Conservation (phyloP, 2,329 filamentous ascomycete genomes). For the Xylaria sp. region DNA sequence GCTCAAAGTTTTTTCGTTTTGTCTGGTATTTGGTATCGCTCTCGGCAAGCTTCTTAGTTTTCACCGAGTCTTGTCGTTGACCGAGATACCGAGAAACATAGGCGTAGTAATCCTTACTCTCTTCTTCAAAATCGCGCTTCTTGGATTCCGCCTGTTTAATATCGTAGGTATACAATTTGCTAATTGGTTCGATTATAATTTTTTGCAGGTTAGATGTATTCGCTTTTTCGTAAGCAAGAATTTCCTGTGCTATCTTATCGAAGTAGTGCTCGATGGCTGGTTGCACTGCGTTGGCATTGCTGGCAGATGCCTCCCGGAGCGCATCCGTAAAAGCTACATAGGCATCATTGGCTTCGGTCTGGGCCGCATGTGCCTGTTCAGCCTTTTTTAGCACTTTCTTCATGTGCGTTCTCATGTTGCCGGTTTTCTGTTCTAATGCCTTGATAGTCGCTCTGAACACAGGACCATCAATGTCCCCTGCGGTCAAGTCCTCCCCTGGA, state of each 20-base stretch:
- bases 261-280: slow-evolving; percentile 98
- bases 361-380: slow-evolving; percentile 85
- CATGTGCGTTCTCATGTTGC: slow-evolving; percentile 92
- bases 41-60: slow-evolving; percentile 95
- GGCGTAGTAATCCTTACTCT: slow-evolving; percentile 97
- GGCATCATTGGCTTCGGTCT: slow-evolving; percentile 86
- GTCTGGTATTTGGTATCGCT: slow-evolving; percentile 96
- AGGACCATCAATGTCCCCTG: slow-evolving; percentile 85
- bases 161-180: slow-evolving; percentile 90
- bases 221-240: slow-evolving; percentile 84
- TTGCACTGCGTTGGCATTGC: slow-evolving; percentile 96
- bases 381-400: slow-evolving; percentile 95
- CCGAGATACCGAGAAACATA: slow-evolving; percentile 97
- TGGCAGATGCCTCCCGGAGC: slow-evolving; percentile 85
- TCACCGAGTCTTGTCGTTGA: slow-evolving; percentile 92
- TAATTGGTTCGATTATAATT: slow-evolving; percentile 93
- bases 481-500: slow-evolving; percentile 84
- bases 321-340: slow-evolving; percentile 85
- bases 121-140: slow-evolving; percentile 97
- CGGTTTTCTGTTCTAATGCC: slow-evolving; percentile 93
- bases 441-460: slow-evolving; percentile 98
- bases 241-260: slow-evolving; percentile 93
- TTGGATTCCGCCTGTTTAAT: slow-evolving; percentile 98
- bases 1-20: slow-evolving; percentile 93
- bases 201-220: slow-evolving; percentile 88